These are phyloP conservation scores for Pseudocercospora ulei DNA, from an alignment of 2,329 filamentous ascomycete genomes.

Conservation along the genomic window DNA sequence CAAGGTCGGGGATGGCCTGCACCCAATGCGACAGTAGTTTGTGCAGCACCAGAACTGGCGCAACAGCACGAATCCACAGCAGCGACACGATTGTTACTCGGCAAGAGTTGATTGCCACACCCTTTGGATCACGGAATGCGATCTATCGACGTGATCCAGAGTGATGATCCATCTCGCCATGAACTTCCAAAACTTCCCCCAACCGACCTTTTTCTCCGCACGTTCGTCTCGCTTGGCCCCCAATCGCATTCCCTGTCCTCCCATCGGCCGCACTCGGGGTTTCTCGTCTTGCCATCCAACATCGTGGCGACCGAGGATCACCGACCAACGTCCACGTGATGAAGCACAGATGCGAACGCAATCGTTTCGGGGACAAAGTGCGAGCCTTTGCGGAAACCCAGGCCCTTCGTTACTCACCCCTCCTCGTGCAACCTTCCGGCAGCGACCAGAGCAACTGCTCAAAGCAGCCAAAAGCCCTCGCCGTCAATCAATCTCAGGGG, in stretches of 20 bases:
- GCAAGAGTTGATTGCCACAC: neutral
- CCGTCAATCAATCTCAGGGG: conserved; percentile 1
- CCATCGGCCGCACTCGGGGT: conserved; percentile 2
- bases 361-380: conserved; percentile 4
- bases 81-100: neutral
- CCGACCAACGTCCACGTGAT: conserved; percentile 6
- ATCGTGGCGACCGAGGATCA: conserved; percentile 5
- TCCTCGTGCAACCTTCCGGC: neutral
- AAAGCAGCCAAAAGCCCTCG: conserved; percentile 3
- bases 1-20: neutral
- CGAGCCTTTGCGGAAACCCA: conserved; percentile 6
- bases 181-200: neutral
- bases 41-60: conserved; percentile 7
- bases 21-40: conserved; percentile 5
- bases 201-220: neutral
- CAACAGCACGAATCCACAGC: conserved; percentile 8
- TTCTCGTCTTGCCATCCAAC: conserved; percentile 4
- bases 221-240: conserved; percentile 6
- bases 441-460: conserved; percentile 3
- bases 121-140: no score
- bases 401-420: neutral
- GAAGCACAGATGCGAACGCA: neutral
- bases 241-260: neutral
- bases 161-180: conserved; percentile 2
- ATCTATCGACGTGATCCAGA: neutral